Evolutionary conservation across 805 yeast species (phyloP).

Genomic region (Hyphopichia homilentoma): DNA sequence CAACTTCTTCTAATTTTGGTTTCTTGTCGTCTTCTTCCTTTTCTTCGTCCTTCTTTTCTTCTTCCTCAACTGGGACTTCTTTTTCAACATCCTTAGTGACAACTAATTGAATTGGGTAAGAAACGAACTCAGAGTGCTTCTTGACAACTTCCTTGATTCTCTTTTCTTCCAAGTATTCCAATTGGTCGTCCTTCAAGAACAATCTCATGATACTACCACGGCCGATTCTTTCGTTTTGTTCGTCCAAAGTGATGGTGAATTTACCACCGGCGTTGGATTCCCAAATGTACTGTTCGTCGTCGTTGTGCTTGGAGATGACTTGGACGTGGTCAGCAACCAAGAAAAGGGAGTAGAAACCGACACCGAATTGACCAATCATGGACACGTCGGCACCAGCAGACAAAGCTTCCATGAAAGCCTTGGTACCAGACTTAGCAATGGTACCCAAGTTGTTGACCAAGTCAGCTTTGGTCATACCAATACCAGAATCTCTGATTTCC

Average conservation of each 20-base stretch:
- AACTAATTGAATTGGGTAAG: conserved; percentile 97
- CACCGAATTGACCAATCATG: conserved; percentile 99
- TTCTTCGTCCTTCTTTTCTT: conserved; percentile 25
- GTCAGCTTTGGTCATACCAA: conserved; percentile 99
- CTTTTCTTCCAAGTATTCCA: conserved; percentile 98
- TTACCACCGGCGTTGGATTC: conserved; percentile 99
- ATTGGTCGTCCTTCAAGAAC: conserved; percentile 97
- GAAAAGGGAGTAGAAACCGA: conserved; percentile 99
- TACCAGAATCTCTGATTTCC: conserved; percentile 99
- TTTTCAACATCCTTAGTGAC: conserved; percentile 99
- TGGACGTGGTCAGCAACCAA: conserved; percentile 98
- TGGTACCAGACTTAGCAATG: conserved; percentile 99
- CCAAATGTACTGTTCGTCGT: conserved; percentile 99
- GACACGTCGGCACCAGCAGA: conserved; percentile 99
- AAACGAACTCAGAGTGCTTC: conserved; percentile 98
- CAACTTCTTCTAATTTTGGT: conserved; percentile 75
- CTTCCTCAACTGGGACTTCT: conserved; percentile 87
- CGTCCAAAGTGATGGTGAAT: conserved; percentile 93
- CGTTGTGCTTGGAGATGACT: conserved; percentile 97
- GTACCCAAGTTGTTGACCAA: conserved; percentile 99
- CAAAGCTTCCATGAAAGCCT: conserved; percentile 98
- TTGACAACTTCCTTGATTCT: conserved; percentile 98
- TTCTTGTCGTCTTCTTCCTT: conserved; percentile 54
- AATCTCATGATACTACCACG: conserved; percentile 96
- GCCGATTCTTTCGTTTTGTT: conserved; percentile 74